Percentiles rank a stretch among this genome's conserved stretches.
phyloP scores from a whole-genome alignment of 2,329 filamentous ascomycete species.

The Shiraia bambusicola region DNA sequence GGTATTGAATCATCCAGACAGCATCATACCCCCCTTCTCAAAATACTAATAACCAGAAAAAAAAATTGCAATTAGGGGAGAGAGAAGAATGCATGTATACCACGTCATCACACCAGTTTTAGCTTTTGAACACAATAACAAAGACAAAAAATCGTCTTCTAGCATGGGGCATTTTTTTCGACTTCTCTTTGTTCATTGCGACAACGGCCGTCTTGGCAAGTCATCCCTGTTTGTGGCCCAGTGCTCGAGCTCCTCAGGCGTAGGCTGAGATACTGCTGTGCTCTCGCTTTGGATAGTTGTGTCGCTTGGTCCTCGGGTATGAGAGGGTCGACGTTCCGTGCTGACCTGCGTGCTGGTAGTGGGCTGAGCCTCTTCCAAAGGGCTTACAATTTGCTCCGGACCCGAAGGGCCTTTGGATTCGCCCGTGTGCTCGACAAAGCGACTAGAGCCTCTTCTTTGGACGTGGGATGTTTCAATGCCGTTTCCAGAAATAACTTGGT shows the following conservation, averaged over 20 bases:
- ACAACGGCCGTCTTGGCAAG: conserved; percentile 14
- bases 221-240: conserved; percentile 23
- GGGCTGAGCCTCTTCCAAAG: conserved; percentile 2
- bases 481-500: conserved; percentile 22
- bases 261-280: conserved; percentile 39
- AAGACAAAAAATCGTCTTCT: not conserved
- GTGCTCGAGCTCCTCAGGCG: conserved; percentile 33
- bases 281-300: conserved; percentile 35
- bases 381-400: conserved; percentile 4
- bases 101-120: not conserved
- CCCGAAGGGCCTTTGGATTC: not conserved
- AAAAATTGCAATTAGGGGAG: too few relatives aligned
- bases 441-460: conserved; percentile 3
- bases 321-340: conserved; percentile 31
- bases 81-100: not conserved
- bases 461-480: not conserved
- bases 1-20: conserved; percentile 12
- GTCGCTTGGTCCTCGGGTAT: conserved; percentile 35
- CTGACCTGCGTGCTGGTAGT: conserved; percentile 1
- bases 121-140: not conserved
- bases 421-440: conserved; percentile 2
- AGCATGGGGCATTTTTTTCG: not conserved
- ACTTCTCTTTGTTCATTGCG: conserved; percentile 6
- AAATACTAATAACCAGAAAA: too few relatives aligned
- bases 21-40: too few relatives aligned